phyloP scores from a whole-genome alignment of 2,329 filamentous ascomycete species.

The Zasmidium citrigriseum region DNA sequence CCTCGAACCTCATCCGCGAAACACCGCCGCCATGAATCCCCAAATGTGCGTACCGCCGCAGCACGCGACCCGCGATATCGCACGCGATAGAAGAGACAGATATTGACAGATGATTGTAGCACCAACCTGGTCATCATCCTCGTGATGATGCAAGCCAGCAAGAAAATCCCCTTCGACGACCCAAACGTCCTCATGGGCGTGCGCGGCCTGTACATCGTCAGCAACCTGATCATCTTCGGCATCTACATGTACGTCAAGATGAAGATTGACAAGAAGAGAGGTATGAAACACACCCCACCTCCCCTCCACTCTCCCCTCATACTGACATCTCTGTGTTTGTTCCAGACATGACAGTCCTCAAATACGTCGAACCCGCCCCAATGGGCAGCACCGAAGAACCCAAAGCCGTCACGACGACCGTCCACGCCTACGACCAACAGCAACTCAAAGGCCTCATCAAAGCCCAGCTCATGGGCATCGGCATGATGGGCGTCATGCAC shows the following conservation, averaged over 20 bases:
- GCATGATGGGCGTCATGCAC: slow-evolving; percentile 99
- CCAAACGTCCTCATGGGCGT: slow-evolving; percentile 68
- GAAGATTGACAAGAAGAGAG: slow-evolving; percentile 95
- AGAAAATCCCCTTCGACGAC: slow-evolving; percentile 93
- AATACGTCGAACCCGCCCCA: slow-evolving; percentile 94
- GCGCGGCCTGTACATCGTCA: slow-evolving; percentile 65
- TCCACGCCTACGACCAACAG: slow-evolving; percentile 88
- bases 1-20: too few species aligned
- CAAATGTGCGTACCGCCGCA: slow-evolving; percentile 35
- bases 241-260: slow-evolving; percentile 84
- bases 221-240: slow-evolving; percentile 78
- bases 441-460: slow-evolving; percentile 87
- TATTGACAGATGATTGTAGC: slow-evolving; percentile 50
- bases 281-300: slow-evolving; percentile 53
- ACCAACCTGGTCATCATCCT: slow-evolving; percentile 94
- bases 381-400: slow-evolving; percentile 93
- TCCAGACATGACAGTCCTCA: slow-evolving; percentile 90
- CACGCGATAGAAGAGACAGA: slow-evolving; percentile 8
- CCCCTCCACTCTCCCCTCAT: not conserved
- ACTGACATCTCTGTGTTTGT: slow-evolving; percentile 7
- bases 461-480: slow-evolving; percentile 90
- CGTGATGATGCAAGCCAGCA: slow-evolving; percentile 97
- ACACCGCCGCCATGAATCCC: slow-evolving; percentile 33
- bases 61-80: not conserved
- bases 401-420: slow-evolving; percentile 94